Base-by-base conservation (phyloP, 1,139 yeast genomes). In the Trichomonascaceae sp. region DNA sequence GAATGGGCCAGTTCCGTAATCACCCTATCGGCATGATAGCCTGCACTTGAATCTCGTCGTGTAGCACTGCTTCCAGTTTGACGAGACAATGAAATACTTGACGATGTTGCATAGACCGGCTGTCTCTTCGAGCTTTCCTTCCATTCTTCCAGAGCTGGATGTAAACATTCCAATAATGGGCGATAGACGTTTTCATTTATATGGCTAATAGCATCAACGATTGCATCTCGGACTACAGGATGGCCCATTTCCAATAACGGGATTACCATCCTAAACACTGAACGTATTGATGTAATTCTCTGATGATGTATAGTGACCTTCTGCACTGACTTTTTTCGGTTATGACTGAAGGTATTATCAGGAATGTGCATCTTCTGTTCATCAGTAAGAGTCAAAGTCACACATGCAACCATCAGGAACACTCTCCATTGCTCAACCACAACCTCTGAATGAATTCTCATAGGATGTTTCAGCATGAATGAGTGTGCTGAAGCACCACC, bases 251-350 rank as follows among this genome's bases (percentile, higher is more conserved):
- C 84, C 52, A 95, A 71, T 38, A 93, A 72, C 0, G 97, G 97
- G 45, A 89, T 73, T 0, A 90, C 95, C 86, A 93, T 84, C 55
- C 87, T 78, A 71, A 95, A 95, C 1, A 95, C 84, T 0, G 96
- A 85, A 59, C 87, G 84, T 0, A 96, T 98, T 59, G 97, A 88
- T 0, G 96, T 91, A 53, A 95, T 91, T 52, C 89, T 85, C 65
- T 90, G 96, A 64, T 88, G 96, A 61, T 89, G 96, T 50, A 88
- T 85, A 0, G 86, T 82, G 62, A 85, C 83, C 65, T 87, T 79
- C 61, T 87, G 74, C 12, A 64, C 66, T 3, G 93, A 84, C 62
- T 79, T 83, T 62, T 89, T 90, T 54, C 90, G 70, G 1, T 83
- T 82, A 62, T 84, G 90, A 38, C 57, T 61, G 36, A 44, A 50